Conservation (phyloP, 2,329 filamentous ascomycete species). For the Talaromyces rugulosus region DNA sequence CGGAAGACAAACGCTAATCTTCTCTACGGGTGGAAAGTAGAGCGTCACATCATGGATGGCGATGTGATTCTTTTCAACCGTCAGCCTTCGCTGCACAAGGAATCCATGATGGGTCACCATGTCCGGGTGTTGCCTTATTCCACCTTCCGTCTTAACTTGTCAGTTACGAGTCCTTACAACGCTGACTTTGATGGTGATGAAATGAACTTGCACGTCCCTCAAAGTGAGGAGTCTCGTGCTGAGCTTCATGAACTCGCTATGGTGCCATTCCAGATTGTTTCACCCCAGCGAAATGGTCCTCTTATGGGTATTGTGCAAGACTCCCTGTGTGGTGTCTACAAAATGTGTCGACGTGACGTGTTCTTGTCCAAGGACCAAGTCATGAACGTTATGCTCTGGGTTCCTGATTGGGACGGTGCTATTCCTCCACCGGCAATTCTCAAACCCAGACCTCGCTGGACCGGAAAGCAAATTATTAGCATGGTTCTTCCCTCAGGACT, state of each 20-base stretch:
- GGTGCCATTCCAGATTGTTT: conserved; percentile 98
- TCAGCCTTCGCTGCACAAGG: conserved; percentile 97
- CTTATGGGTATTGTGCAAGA: conserved; percentile 99
- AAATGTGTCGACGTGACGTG: conserved; percentile 87
- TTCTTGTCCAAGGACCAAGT: conserved; percentile 87
- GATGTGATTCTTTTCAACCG: conserved; percentile 99
- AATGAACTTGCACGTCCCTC: conserved; percentile 99
- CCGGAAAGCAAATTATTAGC: conserved; percentile 95
- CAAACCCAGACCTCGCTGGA: conserved; percentile 91
- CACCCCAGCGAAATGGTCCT: conserved; percentile 91
- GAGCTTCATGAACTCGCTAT: conserved; percentile 93
- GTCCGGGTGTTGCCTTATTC: conserved; percentile 99
- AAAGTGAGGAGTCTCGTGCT: conserved; percentile 92
- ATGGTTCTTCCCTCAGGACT: conserved; percentile 85
- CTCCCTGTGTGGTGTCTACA: conserved; percentile 93
- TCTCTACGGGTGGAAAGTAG: conserved; percentile 97
- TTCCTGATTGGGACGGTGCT: conserved; percentile 93
- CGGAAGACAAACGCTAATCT: conserved; percentile 68
- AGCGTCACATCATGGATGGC: conserved; percentile 91
- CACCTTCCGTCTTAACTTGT: conserved; percentile 94
- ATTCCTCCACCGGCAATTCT: conserved; percentile 91
- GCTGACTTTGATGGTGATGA: conserved; percentile 99
- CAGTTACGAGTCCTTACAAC: conserved; percentile 98
- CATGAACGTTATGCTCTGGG: conserved; percentile 97
- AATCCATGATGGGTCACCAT: conserved; percentile 99